Conservation (phyloP, 805 yeast species). For the Naumovozyma baii region DNA sequence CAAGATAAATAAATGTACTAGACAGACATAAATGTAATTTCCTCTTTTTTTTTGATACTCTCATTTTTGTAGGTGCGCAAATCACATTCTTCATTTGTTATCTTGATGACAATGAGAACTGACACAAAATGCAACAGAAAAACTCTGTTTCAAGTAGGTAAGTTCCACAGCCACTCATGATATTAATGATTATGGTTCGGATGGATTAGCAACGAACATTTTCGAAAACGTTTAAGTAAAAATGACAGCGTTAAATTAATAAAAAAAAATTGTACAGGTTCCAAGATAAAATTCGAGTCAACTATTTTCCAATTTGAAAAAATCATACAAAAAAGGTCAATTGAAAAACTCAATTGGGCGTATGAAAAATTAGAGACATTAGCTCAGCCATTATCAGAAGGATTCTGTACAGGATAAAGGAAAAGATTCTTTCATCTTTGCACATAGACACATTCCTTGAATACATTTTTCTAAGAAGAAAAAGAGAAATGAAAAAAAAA, state of each 20-base stretch:
- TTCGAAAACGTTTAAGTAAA: too few relatives aligned
- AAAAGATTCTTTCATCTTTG: constrained; percentile 14
- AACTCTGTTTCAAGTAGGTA: too few relatives aligned
- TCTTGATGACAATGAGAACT: too few relatives aligned
- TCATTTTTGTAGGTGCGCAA: too few relatives aligned
- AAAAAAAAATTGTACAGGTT: not conserved
- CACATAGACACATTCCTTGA: constrained; percentile 31
- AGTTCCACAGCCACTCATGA: too few relatives aligned
- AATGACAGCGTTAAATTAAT: too few relatives aligned
- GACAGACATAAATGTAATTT: not conserved
- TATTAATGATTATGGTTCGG: too few relatives aligned
- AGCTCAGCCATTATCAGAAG: not conserved
- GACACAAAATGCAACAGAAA: too few relatives aligned
- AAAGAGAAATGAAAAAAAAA: constrained; percentile 2
- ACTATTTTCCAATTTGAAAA: not conserved
- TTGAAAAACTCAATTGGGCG: constrained; percentile 1
- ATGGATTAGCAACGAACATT: too few relatives aligned
- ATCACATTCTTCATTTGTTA: too few relatives aligned
- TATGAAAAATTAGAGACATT: not conserved
- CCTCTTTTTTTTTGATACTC: not conserved
- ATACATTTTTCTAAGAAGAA: constrained; percentile 5
- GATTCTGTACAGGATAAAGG: constrained; percentile 1
- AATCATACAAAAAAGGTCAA: not conserved
- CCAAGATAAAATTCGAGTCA: not conserved
- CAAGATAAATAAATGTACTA: constrained; percentile 1